A percentile compares a stretch with the other conserved stretches of the same genome.
phyloP scores from a whole-genome alignment of 2,329 filamentous ascomycete species.

The Alternaria consortialis region DNA sequence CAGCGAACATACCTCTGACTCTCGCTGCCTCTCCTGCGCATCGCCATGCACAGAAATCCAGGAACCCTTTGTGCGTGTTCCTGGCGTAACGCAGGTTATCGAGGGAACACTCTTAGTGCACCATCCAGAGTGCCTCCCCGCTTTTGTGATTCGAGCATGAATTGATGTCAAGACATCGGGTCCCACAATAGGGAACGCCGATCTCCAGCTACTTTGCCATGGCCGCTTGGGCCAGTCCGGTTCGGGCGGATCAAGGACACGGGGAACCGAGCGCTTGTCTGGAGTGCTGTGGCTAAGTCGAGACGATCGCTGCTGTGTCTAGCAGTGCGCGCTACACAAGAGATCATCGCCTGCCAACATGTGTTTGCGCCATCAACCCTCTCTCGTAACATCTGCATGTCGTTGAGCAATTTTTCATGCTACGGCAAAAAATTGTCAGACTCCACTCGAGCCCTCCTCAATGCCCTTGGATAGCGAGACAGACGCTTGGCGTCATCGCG shows the following conservation, averaged over 20 bases:
- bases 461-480: conserved; percentile 20
- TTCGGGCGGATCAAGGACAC: conserved; percentile 32
- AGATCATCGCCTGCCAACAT: conserved; percentile 33
- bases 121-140: conserved; percentile 21
- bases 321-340: conserved; percentile 23
- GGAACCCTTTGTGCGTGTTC: conserved; percentile 34
- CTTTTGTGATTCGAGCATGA: conserved; percentile 34
- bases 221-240: conserved; percentile 29
- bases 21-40: not conserved
- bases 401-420: not conserved
- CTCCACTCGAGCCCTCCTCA: not conserved
- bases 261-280: conserved; percentile 36
- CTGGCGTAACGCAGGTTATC: conserved; percentile 30
- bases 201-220: conserved; percentile 27
- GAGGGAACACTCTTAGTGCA: conserved; percentile 26
- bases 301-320: conserved; percentile 35
- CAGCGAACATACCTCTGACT: conserved; percentile 20
- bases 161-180: conserved; percentile 17
- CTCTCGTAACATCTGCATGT: conserved; percentile 5
- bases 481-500: conserved; percentile 40
- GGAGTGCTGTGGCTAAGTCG: conserved; percentile 31
- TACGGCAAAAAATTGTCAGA: not conserved
- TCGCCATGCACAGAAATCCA: conserved; percentile 18
- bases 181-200: conserved; percentile 32
- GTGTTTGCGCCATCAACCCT: conserved; percentile 27